Base-by-base conservation (phyloP, 2,329 filamentous ascomycete species). In the Moelleriella libera region DNA sequence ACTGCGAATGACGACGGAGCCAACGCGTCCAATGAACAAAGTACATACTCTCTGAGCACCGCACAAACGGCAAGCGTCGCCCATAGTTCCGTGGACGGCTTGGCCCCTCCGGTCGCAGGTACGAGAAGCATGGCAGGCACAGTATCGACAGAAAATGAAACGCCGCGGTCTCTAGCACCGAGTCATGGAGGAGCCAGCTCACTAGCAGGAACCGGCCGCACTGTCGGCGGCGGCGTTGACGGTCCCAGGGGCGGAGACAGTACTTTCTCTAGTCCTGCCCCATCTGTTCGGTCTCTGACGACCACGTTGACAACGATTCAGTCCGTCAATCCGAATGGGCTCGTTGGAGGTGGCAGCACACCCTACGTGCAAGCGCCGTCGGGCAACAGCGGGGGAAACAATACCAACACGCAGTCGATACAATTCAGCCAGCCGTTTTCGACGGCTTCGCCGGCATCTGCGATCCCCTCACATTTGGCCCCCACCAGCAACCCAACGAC, bases 231-330 rank as follows among this genome's bases (percentile, higher is more conserved):
- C 45, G 83, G 79, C 8, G 59, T 83, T 44, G 82, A 85, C 5
- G 78, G 75, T 45, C 76, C 80, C 49, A 78, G 84, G 54, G 87
- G 86, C 48, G 83, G 72, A 47, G 78, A 81, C 63, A 83, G 79
- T 68, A 88, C 84, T 39, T 90, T 90, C 61, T 89, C 85, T 14
- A 89, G 85, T 10, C 85, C 86, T 2, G 83, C 85, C 34, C 85
- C 85, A 30, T 90, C 85, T 6, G 80, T 88, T 44, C 82, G 81
- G 51, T 90, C 85, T 2, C 70, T 94, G 47, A 86, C 86, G 1
- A 92, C 86, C 0, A 92, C 86, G 1, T 70, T 94, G 48, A 92
- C 87, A 0, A 94, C 86, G 0, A 88, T 94, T 50, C 86, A 90
- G 58, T 90, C 86, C 1, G 71, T 79, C 51, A 76, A 78, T 4